A percentile compares a stretch with the other conserved stretches of the same genome.
phyloP scores from a whole-genome alignment of 2,329 filamentous ascomycete species.

The Moelleriella libera region DNA sequence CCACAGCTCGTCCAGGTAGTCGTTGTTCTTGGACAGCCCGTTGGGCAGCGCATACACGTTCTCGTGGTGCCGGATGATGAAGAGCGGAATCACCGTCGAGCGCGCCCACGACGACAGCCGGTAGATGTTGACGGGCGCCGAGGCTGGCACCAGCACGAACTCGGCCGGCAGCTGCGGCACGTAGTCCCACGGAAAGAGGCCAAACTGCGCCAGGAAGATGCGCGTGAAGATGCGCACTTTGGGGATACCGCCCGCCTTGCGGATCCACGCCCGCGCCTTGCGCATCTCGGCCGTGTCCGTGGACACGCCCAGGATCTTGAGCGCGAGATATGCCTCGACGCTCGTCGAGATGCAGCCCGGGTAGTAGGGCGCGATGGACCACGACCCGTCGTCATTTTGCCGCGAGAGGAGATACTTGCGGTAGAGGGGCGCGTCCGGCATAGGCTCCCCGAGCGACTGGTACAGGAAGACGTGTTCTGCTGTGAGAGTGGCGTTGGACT shows the following conservation, averaged over 20 bases:
- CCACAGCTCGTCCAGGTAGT: constrained; percentile 5
- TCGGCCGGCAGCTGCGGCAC: constrained; percentile 3
- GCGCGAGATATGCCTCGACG: constrained; percentile 4
- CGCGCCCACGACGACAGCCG: constrained; percentile 4
- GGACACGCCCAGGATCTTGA: constrained; percentile 4
- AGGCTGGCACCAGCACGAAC: constrained; percentile 2
- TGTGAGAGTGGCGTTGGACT: constrained; percentile 3
- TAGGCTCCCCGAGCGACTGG: constrained; percentile 1
- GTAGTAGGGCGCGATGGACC: constrained; percentile 2
- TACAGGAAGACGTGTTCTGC: constrained; percentile 4
- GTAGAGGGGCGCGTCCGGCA: constrained; percentile 1
- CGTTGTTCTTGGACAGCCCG: constrained; percentile 1
- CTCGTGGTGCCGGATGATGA: constrained; percentile 3
- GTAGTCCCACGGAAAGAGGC: constrained; percentile 3
- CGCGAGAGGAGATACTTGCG: constrained; percentile 1
- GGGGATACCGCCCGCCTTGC: neutral
- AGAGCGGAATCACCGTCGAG: constrained; percentile 3
- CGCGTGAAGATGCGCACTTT: constrained; percentile 5
- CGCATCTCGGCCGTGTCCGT: neutral
- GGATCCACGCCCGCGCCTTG: constrained; percentile 1
- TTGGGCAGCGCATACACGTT: constrained; percentile 3
- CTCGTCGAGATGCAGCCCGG: constrained; percentile 2
- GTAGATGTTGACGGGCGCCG: constrained; percentile 4
- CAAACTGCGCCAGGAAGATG: constrained; percentile 5
- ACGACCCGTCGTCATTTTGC: constrained; percentile 4